phyloP scores from a whole-genome alignment of 768 basidiomycete species.

The Amanita exitialis region DNA sequence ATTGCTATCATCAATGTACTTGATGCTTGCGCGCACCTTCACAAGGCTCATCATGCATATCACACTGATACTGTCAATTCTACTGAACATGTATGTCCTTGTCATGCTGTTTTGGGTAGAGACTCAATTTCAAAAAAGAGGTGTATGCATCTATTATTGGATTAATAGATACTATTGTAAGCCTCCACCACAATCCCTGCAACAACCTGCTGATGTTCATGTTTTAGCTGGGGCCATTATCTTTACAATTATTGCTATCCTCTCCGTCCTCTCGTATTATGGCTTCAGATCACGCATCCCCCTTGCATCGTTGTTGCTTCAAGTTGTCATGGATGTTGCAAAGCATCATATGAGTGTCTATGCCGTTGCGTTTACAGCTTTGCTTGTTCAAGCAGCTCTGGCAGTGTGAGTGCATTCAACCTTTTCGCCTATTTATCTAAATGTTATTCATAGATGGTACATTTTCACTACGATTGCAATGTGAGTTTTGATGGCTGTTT shows the following conservation, averaged over 20 bases:
- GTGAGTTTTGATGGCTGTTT: background rate
- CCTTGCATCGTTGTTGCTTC: constrained; percentile 65
- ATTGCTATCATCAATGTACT: constrained; percentile 53
- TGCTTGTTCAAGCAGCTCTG: constrained; percentile 62
- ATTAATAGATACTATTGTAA: constrained; percentile 59
- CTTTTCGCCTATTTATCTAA: background rate
- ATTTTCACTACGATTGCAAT: constrained; percentile 62
- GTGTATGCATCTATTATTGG: constrained; percentile 69
- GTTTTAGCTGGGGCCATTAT: constrained; percentile 68
- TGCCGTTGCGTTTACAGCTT: constrained; percentile 59
- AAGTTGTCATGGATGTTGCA: constrained; percentile 77
- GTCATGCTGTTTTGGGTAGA: background rate
- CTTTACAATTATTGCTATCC: constrained; percentile 69
- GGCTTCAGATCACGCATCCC: constrained; percentile 69
- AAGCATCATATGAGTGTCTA: constrained; percentile 80
- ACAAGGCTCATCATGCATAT: constrained; percentile 72
- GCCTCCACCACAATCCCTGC: constrained; percentile 13
- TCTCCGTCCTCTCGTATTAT: constrained; percentile 69
- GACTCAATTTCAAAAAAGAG: constrained; percentile 29
- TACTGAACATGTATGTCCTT: constrained; percentile 49
- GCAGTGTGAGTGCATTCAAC: constrained; percentile 40
- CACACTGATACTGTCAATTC: constrained; percentile 52
- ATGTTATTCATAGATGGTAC: constrained; percentile 44
- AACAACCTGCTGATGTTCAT: background rate
- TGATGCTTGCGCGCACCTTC: constrained; percentile 63